A percentile compares a stretch with the other conserved stretches of the same genome.
Conservation (phyloP, 2,329 filamentous ascomycete genomes). For the Nemania abortiva region DNA sequence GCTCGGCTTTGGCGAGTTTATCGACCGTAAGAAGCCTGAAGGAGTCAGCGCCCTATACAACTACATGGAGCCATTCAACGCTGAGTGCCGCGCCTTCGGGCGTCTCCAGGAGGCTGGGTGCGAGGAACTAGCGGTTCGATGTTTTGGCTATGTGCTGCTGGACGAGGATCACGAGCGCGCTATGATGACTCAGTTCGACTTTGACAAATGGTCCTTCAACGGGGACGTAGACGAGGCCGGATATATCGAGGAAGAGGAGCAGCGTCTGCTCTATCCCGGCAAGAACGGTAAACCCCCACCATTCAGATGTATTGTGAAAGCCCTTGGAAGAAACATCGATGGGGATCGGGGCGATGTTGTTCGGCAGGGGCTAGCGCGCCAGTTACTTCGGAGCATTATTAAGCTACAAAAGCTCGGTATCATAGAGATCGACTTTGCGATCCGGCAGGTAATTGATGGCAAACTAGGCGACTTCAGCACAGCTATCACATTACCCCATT, state of each 20-base stretch:
- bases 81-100: constrained; percentile 48
- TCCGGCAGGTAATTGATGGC: constrained; percentile 4
- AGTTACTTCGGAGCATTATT: constrained; percentile 5
- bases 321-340: constrained; percentile 1
- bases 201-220: constrained; percentile 6
- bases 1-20: neutral
- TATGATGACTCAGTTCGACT: constrained; percentile 4
- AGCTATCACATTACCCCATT: constrained; percentile 10
- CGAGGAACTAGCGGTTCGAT: constrained; percentile 41
- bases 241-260: neutral
- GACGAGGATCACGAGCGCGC: constrained; percentile 11
- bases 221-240: neutral
- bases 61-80: constrained; percentile 45
- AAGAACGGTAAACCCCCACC: constrained; percentile 6
- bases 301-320: constrained; percentile 7
- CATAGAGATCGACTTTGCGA: neutral
- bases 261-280: constrained; percentile 4
- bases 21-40: neutral
- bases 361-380: neutral
- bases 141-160: constrained; percentile 12
- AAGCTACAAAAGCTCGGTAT: constrained; percentile 6
- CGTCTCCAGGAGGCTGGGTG: constrained; percentile 46
- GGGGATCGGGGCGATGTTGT: neutral
- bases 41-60: constrained; percentile 25
- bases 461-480: constrained; percentile 10